A percentile compares a stretch with the other conserved stretches of the same genome.
Evolutionary conservation across 2,329 filamentous ascomycete genomes (phyloP).

Genomic region (Nemania serpens): DNA sequence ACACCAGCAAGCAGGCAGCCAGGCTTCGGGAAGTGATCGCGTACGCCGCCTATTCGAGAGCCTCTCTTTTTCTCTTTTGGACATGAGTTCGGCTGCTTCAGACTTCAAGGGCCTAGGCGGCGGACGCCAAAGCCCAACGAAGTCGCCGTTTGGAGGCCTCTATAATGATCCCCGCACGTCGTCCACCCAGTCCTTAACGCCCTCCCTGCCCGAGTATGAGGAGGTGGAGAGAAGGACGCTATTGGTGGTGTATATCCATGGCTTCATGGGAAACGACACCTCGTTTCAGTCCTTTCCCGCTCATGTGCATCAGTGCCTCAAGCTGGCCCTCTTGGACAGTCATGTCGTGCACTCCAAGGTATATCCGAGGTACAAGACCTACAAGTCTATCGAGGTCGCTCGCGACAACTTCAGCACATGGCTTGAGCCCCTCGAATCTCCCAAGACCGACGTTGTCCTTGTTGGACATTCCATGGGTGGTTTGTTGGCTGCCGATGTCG

Average conservation of each 20-base stretch:
- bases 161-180: conserved; percentile 53
- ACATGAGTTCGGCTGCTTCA: conserved; percentile 19
- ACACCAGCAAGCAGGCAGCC: not conserved
- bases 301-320: conserved; percentile 79
- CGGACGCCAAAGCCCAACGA: conserved; percentile 10
- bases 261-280: conserved; percentile 86
- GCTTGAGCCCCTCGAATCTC: conserved; percentile 76
- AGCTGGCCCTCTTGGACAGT: conserved; percentile 67
- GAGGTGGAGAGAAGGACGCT: conserved; percentile 57
- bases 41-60: not conserved
- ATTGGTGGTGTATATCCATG: conserved; percentile 83
- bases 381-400: conserved; percentile 72
- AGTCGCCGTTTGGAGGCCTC: conserved; percentile 29
- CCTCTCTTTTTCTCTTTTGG: not conserved
- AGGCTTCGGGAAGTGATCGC: not conserved
- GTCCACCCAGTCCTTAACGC: conserved; percentile 50
- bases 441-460: conserved; percentile 77
- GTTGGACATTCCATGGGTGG: conserved; percentile 92
- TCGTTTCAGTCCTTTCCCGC: conserved; percentile 88
- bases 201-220: conserved; percentile 34
- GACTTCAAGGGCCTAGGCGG: conserved; percentile 17
- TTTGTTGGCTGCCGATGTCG: conserved; percentile 78
- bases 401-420: conserved; percentile 83
- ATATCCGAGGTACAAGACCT: conserved; percentile 79
- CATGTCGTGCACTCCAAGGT: conserved; percentile 87